phyloP scores from a whole-genome alignment of 345 rosid species.

The Ceriops zippeliana region DNA sequence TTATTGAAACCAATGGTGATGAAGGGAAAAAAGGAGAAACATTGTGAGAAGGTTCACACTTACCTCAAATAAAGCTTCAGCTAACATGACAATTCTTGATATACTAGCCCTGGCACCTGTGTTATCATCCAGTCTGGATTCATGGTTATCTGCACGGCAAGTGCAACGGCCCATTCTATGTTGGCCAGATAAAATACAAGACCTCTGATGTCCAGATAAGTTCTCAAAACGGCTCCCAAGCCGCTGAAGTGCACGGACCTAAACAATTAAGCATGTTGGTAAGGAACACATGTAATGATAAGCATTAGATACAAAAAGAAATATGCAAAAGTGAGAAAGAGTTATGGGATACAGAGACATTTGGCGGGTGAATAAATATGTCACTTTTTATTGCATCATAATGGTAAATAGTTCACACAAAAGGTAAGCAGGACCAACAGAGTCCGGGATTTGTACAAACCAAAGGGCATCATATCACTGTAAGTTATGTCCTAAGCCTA shows the following conservation, averaged over 20 bases:
- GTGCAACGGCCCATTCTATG: constrained; percentile 82
- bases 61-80: constrained; percentile 98
- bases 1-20: constrained; percentile 17
- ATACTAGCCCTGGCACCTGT: constrained; percentile 86
- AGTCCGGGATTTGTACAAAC: background rate
- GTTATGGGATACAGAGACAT: too few species aligned
- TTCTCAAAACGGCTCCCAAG: constrained; percentile 89
- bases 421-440: constrained; percentile 4
- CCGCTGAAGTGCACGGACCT: constrained; percentile 96
- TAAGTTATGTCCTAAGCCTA: background rate
- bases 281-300: constrained; percentile 7
- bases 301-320: background rate
- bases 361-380: background rate
- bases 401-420: constrained; percentile 9
- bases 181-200: constrained; percentile 84
- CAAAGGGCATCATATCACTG: background rate
- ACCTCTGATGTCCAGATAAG: constrained; percentile 78
- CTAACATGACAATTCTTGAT: constrained; percentile 95
- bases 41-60: background rate
- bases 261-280: constrained; percentile 11
- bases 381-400: background rate
- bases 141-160: constrained; percentile 56
- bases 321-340: background rate
- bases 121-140: constrained; percentile 54
- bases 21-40: constrained; percentile 1